Base-by-base conservation (phyloP, 805 yeast species). In the Wickerhamia fluorescens region DNA sequence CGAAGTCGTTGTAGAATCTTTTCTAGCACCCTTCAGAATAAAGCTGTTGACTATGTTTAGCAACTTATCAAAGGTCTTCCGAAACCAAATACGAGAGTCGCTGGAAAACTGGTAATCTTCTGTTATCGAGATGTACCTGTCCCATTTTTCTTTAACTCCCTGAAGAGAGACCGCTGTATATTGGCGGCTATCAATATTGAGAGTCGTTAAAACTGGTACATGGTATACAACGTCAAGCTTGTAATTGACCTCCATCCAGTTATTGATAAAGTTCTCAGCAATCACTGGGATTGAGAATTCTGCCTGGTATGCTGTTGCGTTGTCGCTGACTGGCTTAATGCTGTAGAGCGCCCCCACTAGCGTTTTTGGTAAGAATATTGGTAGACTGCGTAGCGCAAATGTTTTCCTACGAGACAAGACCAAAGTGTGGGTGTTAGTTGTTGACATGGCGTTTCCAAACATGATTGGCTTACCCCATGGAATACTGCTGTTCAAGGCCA, bases 171-270 rank as follows among this genome's bases (percentile, higher is more conserved):
- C n/a, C n/a, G n/a, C n/a, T n/a, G n/a, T n/a, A n/a, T n/a, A 24
- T 16, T 38, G 34, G 23, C 37, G 41, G 28, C 45, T 42, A 27
- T 51, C 56, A 6, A 51, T 36, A 12, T 39, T 41, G 1, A 62
- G 64, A 2, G 61, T 45, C 6, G 49, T 35, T 16, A 56, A 31
- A 3, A 57, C 21, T 1, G 62, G 61, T 13, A 55, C 29, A 33
- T 56, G 64, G 12, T 44, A 23, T 10, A 49, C 28, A 7, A 39
- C 24, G 14, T 37, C 41, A 10, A 34, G 32, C 10, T 35, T 32
- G 16, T 29, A 31, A 25, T 38, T 40, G 14, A 52, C 14, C 31
- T 55, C 61, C 6, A 53, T n/a, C 62, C 61, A 56, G 13, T 44
- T 36, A 16, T 27, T 19, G 22, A 45, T 18, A 5, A 47, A 16